Evolutionary conservation across 805 yeast genomes (phyloP).

Genomic region (Crinitomyces ghanaensis): DNA sequence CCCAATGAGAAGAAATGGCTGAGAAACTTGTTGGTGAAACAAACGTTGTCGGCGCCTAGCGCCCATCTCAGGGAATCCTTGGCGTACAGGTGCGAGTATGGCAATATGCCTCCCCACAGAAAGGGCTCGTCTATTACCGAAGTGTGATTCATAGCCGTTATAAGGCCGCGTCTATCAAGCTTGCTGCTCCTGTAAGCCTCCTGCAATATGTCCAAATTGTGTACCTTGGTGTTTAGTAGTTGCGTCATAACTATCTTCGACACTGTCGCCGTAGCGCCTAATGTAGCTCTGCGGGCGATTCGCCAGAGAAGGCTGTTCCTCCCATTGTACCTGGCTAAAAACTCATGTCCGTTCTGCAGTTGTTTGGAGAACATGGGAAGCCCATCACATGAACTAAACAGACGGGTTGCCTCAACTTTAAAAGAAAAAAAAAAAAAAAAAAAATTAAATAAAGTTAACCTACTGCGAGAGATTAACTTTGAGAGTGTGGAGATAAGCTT

Average conservation of each 20-base stretch:
- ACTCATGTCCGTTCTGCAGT: conserved; percentile 56
- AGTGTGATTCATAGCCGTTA: conserved; percentile 87
- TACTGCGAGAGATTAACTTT: too few relatives aligned
- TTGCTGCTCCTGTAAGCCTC: conserved; percentile 52
- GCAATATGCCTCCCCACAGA: conserved; percentile 67
- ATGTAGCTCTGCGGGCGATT: conserved; percentile 53
- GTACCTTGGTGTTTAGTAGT: conserved; percentile 52
- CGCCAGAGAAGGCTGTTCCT: conserved; percentile 53
- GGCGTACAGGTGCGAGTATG: conserved; percentile 51
- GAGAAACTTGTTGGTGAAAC: conserved; percentile 38
- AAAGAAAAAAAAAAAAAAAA: too few relatives aligned
- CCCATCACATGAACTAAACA: background rate
- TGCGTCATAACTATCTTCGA: conserved; percentile 51
- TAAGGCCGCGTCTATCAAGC: conserved; percentile 56
- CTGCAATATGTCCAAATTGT: conserved; percentile 53
- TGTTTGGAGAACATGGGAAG: background rate
- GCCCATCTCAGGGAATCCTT: conserved; percentile 81
- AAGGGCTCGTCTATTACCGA: conserved; percentile 71
- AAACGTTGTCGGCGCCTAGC: conserved; percentile 82
- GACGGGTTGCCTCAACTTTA: conserved; percentile 1
- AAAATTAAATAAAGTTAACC: too few relatives aligned
- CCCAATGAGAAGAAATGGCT: conserved; percentile 67
- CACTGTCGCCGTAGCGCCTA: conserved; percentile 50
- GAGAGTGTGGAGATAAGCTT: too few relatives aligned
- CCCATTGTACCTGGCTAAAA: conserved; percentile 53